Conservation (phyloP, 139 green algal genomes). For the Mesostigma viride region DNA sequence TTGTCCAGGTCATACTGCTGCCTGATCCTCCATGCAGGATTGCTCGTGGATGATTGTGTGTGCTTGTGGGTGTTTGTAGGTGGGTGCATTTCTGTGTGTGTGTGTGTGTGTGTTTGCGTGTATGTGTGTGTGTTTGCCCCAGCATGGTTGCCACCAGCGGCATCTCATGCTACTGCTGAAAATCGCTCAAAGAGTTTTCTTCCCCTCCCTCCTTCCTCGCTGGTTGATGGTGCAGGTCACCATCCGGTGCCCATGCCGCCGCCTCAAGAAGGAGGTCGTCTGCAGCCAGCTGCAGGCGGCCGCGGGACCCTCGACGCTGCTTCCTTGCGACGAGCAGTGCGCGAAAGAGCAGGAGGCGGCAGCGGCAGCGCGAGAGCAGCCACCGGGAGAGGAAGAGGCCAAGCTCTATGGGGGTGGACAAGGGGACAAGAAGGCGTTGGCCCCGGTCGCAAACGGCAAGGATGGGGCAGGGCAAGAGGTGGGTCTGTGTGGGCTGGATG, state of each 20-base stretch:
- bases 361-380: background rate
- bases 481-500: too few species aligned
- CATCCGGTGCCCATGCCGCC: conserved; percentile 20
- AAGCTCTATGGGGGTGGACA: too few species aligned
- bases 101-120: too few species aligned
- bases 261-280: conserved; percentile 22
- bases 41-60: background rate
- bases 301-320: background rate
- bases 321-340: background rate
- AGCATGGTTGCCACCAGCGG: background rate
- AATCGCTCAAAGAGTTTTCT: background rate
- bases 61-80: background rate
- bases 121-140: too few species aligned
- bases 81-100: background rate
- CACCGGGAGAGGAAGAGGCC: too few species aligned
- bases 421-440: too few species aligned
- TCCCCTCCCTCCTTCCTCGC: background rate
- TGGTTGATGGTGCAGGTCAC: background rate
- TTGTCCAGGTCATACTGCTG: too few species aligned
- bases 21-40: too few species aligned
- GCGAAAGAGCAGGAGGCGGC: background rate
- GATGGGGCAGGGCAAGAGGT: too few species aligned
- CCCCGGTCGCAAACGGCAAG: too few species aligned
- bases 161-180: background rate
- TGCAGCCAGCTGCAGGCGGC: conserved; percentile 19